A percentile compares a stretch with the other conserved stretches of the same genome.
Conservation (phyloP, 257 asterid species). For the Ligustrum vulgare region DNA sequence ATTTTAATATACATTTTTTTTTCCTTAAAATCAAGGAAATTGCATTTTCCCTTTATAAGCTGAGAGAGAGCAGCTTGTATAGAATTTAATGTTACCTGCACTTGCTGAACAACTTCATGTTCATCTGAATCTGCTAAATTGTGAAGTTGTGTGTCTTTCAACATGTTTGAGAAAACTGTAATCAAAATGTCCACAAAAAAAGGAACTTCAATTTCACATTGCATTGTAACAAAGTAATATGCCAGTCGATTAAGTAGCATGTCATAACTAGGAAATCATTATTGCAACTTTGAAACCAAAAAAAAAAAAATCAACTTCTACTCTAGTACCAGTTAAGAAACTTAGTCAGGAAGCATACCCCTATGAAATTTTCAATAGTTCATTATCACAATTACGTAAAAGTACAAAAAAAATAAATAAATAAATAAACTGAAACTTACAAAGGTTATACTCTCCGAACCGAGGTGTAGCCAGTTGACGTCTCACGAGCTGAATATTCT, state of each 20-base stretch:
- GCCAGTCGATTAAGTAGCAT: conserved; percentile 8
- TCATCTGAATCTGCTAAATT: conserved; percentile 95
- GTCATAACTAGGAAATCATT: conserved; percentile 7
- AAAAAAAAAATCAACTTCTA: neutral
- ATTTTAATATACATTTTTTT: neutral
- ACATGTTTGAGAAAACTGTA: conserved; percentile 93
- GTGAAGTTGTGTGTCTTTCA: conserved; percentile 96
- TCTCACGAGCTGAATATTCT: conserved; percentile 77
- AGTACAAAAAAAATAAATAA: conserved; percentile 8
- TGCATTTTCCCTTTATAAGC: conserved; percentile 8
- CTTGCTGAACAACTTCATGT: conserved; percentile 91
- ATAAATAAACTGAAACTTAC: conserved; percentile 74
- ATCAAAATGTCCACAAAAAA: conserved; percentile 26
- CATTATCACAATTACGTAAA: neutral
- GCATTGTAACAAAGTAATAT: conserved; percentile 9
- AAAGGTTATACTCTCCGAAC: conserved; percentile 96
- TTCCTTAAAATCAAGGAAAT: neutral
- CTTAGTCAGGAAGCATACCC: conserved; percentile 11
- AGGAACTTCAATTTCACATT: conserved; percentile 21
- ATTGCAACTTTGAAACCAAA: conserved; percentile 9
- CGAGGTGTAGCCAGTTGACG: conserved; percentile 87
- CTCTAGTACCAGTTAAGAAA: neutral
- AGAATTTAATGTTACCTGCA: conserved; percentile 59
- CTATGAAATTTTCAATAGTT: neutral
- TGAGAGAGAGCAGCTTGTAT: neutral